These are phyloP conservation scores for Ramaria sp. DNA, from an alignment of 768 basidiomycete species.

Conservation along the genomic window DNA sequence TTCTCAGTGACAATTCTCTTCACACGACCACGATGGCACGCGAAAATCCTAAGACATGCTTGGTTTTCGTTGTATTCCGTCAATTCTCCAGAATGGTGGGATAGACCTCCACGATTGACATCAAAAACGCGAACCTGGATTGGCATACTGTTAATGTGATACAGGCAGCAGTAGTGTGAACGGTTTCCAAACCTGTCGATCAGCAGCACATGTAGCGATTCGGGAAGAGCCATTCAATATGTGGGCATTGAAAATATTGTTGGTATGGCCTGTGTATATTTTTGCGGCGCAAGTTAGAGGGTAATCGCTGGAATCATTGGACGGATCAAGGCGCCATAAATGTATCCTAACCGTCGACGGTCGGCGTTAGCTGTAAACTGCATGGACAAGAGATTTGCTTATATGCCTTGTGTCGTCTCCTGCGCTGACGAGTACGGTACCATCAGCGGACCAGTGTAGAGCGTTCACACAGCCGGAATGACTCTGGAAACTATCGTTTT, in stretches of 20 bases:
- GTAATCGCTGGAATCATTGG: slow-evolving; percentile 35
- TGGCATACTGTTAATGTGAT: slow-evolving; percentile 51
- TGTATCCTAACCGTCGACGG: slow-evolving; percentile 38
- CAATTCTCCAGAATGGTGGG: slow-evolving; percentile 30
- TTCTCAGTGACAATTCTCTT: slow-evolving; percentile 76
- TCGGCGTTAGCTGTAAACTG: not conserved
- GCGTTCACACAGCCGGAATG: slow-evolving; percentile 83
- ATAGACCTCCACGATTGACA: slow-evolving; percentile 30
- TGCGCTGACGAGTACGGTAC: slow-evolving; percentile 53
- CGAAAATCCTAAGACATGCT: slow-evolving; percentile 41
- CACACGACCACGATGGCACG: slow-evolving; percentile 61
- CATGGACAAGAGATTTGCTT: not conserved
- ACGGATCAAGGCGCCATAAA: slow-evolving; percentile 61
- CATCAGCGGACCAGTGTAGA: slow-evolving; percentile 58
- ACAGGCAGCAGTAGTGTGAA: slow-evolving; percentile 6
- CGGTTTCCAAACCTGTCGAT: slow-evolving; percentile 12
- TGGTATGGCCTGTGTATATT: slow-evolving; percentile 70
- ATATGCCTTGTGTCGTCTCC: slow-evolving; percentile 64
- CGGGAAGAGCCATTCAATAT: slow-evolving; percentile 71
- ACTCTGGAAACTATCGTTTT: slow-evolving; percentile 32
- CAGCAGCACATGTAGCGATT: slow-evolving; percentile 41
- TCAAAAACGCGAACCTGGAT: slow-evolving; percentile 72
- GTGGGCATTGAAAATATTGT: slow-evolving; percentile 78
- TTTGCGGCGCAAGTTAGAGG: slow-evolving; percentile 55
- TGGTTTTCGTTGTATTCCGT: slow-evolving; percentile 34